phyloP scores from a whole-genome alignment of 2,329 filamentous ascomycete genomes.

The Ambrosiella xylebori region DNA sequence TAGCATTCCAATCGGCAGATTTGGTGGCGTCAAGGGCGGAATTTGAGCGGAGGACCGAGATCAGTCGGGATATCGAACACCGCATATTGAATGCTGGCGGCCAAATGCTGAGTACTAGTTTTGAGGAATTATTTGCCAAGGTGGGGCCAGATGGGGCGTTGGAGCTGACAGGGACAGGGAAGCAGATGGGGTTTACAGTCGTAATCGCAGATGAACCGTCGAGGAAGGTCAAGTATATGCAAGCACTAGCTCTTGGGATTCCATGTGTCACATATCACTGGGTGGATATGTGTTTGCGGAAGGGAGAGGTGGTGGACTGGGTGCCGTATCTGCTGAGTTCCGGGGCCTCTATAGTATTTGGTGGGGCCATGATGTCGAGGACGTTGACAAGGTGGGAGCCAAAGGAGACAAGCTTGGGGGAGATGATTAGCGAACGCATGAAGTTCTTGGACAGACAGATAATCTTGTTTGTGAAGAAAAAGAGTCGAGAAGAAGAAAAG shows the following conservation, averaged over 20 bases:
- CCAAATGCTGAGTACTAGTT: conserved; percentile 52
- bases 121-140: conserved; percentile 60
- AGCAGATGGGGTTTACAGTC: conserved; percentile 56
- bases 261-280: conserved; percentile 74
- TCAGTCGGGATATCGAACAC: conserved; percentile 32
- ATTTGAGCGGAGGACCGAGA: conserved; percentile 22
- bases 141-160: conserved; percentile 20
- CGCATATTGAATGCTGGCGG: conserved; percentile 58
- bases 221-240: conserved; percentile 80
- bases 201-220: conserved; percentile 76
- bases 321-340: conserved; percentile 68
- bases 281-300: conserved; percentile 54
- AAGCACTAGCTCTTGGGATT: conserved; percentile 75
- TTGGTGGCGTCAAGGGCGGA: conserved; percentile 34
- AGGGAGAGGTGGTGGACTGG: conserved; percentile 52
- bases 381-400: conserved; percentile 45
- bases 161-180: conserved; percentile 34
- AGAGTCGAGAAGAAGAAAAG: conserved; percentile 38
- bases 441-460: conserved; percentile 45
- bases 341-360: conserved; percentile 60
- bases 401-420: conserved; percentile 33
- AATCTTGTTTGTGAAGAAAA: conserved; percentile 55
- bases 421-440: conserved; percentile 41
- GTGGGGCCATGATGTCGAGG: conserved; percentile 61
- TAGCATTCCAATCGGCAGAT: conserved; percentile 46